Base-by-base conservation (phyloP, 2,329 filamentous ascomycete genomes). In the Aspergillus ustus region DNA sequence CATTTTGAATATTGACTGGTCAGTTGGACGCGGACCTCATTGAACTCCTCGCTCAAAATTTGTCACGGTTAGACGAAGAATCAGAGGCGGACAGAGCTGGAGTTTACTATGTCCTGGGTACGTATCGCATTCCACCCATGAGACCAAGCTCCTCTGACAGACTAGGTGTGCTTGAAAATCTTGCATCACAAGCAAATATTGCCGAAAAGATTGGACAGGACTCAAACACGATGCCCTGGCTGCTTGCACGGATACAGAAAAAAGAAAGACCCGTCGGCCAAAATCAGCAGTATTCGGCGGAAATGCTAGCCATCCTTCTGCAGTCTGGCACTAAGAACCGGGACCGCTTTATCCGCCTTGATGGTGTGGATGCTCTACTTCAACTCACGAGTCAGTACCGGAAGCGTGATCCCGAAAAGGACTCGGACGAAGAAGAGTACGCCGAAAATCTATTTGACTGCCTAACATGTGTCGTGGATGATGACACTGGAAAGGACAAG, bases 271-370 rank as follows among this genome's bases (percentile, higher is more conserved):
- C 83, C 0, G 86, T 96, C 0, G 84, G 87, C 5, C 95, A 99
- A 74, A 99, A 99, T 74, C 96, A 95, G 74, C 94, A 97, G 75
- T 99, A 98, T 74, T 87, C 93, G 0, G 92, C 94, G 17, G 95
- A 99, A 77, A 87, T 98, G 7, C 82, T 99, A 2, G 93, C 94
- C 13, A 95, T 99, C 58, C 80, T 99, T 8, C 84, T 94, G 19
- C 93, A 97, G 75, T 87, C 88, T 1, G 92, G 91, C 3, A 66
- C 84, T 0, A 77, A 84, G 43, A 93, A 92, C 69, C 82, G 91
- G 49, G 79, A 79, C 22, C 84, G 83, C 51, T 80, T 97, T 5
- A 85, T 86, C 43, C 76, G 80, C 29, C 78, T 89, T 0, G 89
- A 96, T 63, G 90, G 91, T 0, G 83, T 95, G 7, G 94, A 99